phyloP scores from a whole-genome alignment of 2,329 filamentous ascomycete species.

The Verticillium nonalfalfae region DNA sequence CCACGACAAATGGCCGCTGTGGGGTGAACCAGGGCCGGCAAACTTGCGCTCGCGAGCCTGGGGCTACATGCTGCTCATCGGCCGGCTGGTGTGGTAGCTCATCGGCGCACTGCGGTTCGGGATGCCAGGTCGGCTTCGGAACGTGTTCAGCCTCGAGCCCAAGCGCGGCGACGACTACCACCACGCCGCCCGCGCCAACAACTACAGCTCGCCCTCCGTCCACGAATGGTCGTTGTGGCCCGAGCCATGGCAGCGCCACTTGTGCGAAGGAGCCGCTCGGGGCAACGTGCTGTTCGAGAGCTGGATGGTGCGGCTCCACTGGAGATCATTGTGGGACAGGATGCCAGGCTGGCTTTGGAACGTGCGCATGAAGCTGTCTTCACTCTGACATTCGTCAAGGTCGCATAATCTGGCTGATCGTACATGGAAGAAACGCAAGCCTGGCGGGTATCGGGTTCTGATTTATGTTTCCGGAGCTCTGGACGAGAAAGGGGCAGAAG shows the following conservation, averaged over 20 bases:
- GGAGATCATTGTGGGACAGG: conserved; percentile 30
- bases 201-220: conserved; percentile 8
- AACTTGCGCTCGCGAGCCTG: conserved; percentile 15
- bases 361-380: conserved; percentile 9
- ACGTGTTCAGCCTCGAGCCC: conserved; percentile 11
- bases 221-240: conserved; percentile 20
- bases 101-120: conserved; percentile 28
- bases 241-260: conserved; percentile 13
- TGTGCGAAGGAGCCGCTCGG: conserved; percentile 13
- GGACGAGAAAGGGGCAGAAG: too few species aligned
- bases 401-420: too few species aligned
- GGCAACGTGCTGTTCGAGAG: conserved; percentile 19
- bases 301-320: conserved; percentile 29
- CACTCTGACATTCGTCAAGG: too few species aligned
- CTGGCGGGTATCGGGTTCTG: too few species aligned
- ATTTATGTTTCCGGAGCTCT: too few species aligned
- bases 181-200: conserved; percentile 3
- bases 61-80: conserved; percentile 19
- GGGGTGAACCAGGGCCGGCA: conserved; percentile 15
- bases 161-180: conserved; percentile 1
- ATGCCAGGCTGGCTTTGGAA: conserved; percentile 27
- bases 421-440: too few species aligned
- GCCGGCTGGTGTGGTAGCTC: conserved; percentile 30
- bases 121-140: conserved; percentile 27
- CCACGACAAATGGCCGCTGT: conserved; percentile 18